A percentile compares a stretch with the other conserved stretches of the same genome.
These are phyloP conservation scores for Penicillium turbatum DNA, from an alignment of 495 filamentous ascomycete species.

Conservation along the genomic window DNA sequence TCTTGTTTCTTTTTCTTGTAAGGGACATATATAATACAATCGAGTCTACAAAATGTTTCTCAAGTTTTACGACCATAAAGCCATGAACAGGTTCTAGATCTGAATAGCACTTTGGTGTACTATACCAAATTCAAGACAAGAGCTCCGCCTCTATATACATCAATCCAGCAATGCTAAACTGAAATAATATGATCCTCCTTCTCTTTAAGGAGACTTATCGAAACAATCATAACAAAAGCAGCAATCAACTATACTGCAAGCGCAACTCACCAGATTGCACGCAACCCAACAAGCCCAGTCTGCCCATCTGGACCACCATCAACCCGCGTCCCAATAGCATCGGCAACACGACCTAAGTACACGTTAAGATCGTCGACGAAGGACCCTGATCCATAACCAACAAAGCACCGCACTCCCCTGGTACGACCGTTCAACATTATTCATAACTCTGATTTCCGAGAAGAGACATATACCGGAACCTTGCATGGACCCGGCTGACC, in stretches of 20 bases:
- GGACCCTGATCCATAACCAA: slow-evolving; percentile 28
- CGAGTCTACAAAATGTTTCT: too few species aligned
- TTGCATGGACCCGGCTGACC: too few species aligned
- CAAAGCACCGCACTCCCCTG: slow-evolving; percentile 27
- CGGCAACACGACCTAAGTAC: slow-evolving; percentile 38
- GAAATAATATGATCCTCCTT: slow-evolving; percentile 46
- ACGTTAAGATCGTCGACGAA: slow-evolving; percentile 41
- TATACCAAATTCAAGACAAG: too few species aligned
- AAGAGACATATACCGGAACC: too few species aligned
- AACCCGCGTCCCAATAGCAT: slow-evolving; percentile 42
- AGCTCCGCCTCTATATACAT: too few species aligned
- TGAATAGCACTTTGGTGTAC: too few species aligned
- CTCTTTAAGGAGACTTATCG: slow-evolving; percentile 45
- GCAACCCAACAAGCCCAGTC: slow-evolving; percentile 37
- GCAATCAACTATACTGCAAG: slow-evolving; percentile 34
- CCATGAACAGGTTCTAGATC: too few species aligned
- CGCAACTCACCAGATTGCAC: slow-evolving; percentile 47
- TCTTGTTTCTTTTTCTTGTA: background rate
- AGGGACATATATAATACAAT: too few species aligned
- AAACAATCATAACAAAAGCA: slow-evolving; percentile 35
- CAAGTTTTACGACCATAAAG: too few species aligned
- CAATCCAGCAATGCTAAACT: background rate
- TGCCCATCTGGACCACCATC: slow-evolving; percentile 30
- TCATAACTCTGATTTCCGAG: too few species aligned
- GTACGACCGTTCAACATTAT: slow-evolving; percentile 27